These are phyloP conservation scores for Saccharomycopsis synnaedendra DNA, from an alignment of 805 yeast species.

Conservation along the genomic window DNA sequence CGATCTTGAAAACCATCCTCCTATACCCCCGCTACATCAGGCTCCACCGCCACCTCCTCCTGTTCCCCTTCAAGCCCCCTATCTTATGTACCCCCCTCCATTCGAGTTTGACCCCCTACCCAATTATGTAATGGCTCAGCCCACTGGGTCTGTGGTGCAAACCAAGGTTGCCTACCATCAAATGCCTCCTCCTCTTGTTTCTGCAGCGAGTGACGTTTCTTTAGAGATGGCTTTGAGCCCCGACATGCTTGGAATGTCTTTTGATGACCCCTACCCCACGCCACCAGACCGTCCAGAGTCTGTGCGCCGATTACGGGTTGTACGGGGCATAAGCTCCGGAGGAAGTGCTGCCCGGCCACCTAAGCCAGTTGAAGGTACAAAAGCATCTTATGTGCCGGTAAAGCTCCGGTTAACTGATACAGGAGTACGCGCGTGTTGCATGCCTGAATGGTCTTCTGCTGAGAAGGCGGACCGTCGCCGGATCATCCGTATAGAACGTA, in stretches of 20 bases:
- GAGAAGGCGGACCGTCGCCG: constrained; percentile 43
- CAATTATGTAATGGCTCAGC: too few relatives aligned
- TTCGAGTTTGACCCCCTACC: too few relatives aligned
- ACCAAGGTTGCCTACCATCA: too few relatives aligned
- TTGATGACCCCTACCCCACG: too few relatives aligned
- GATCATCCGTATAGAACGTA: constrained; percentile 45
- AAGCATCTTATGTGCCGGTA: constrained; percentile 32
- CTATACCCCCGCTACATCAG: too few relatives aligned
- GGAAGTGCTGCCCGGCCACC: constrained; percentile 49
- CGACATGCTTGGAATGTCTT: background rate
- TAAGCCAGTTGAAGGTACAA: constrained; percentile 21
- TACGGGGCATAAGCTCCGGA: constrained; percentile 49
- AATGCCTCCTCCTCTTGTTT: background rate
- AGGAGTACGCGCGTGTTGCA: constrained; percentile 34
- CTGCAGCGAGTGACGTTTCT: background rate
- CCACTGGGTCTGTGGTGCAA: too few relatives aligned
- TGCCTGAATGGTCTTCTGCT: constrained; percentile 35
- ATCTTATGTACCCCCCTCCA: too few relatives aligned
- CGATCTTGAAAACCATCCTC: too few relatives aligned
- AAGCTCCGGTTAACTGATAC: constrained; percentile 35
- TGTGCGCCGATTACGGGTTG: constrained; percentile 23
- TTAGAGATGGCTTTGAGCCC: background rate
- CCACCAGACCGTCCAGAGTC: too few relatives aligned
- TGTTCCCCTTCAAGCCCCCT: too few relatives aligned
- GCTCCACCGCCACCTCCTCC: too few relatives aligned